phyloP scores from a whole-genome alignment of 2,329 filamentous ascomycete genomes.

The Fusarium sp. region DNA sequence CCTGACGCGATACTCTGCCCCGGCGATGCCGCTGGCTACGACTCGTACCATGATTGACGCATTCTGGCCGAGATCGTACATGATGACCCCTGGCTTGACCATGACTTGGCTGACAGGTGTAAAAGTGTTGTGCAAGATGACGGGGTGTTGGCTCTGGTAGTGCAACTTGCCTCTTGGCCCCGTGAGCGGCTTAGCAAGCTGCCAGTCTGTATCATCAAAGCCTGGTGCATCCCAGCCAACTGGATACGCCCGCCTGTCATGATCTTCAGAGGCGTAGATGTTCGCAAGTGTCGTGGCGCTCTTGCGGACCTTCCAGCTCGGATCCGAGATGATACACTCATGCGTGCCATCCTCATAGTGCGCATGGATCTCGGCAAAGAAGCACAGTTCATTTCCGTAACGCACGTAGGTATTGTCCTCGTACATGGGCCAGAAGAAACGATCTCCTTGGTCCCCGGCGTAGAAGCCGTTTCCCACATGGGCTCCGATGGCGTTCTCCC shows the following conservation, averaged over 20 bases:
- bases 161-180: slow-evolving; percentile 52
- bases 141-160: slow-evolving; percentile 55
- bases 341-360: slow-evolving; percentile 52
- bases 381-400: slow-evolving; percentile 54
- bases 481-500: slow-evolving; percentile 54
- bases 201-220: slow-evolving; percentile 45
- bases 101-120: slow-evolving; percentile 39
- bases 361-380: slow-evolving; percentile 53
- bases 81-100: slow-evolving; percentile 30
- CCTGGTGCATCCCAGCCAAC: slow-evolving; percentile 48
- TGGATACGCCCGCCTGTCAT: slow-evolving; percentile 51
- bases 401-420: slow-evolving; percentile 55
- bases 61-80: slow-evolving; percentile 42
- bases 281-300: slow-evolving; percentile 54
- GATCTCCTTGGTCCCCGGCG: slow-evolving; percentile 55
- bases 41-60: slow-evolving; percentile 41
- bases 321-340: slow-evolving; percentile 51
- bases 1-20: slow-evolving; percentile 31
- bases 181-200: slow-evolving; percentile 33
- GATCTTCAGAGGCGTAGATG: slow-evolving; percentile 54
- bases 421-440: slow-evolving; percentile 57
- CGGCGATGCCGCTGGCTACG: slow-evolving; percentile 30
- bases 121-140: slow-evolving; percentile 51
- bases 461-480: slow-evolving; percentile 59
- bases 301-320: slow-evolving; percentile 52